A percentile compares a stretch with the other conserved stretches of the same genome.
Conservation (phyloP, 805 yeast genomes). For the Kregervanrija fluxuum region DNA sequence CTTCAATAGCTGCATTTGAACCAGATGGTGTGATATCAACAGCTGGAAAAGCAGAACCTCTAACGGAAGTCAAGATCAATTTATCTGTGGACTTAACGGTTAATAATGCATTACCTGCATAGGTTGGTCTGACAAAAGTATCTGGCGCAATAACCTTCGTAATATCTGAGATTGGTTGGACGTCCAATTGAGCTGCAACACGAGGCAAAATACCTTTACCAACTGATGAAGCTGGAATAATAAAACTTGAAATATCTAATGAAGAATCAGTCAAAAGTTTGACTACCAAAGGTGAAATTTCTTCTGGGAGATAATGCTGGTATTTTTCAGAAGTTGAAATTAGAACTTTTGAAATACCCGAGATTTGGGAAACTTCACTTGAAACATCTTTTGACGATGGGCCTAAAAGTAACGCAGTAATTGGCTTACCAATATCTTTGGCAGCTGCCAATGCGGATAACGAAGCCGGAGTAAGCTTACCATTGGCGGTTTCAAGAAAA, state of each 20-base stretch:
- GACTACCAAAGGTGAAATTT: conserved; percentile 59
- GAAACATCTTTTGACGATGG: conserved; percentile 46
- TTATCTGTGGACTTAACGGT: conserved; percentile 70
- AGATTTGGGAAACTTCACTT: conserved; percentile 42
- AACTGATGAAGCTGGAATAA: conserved; percentile 76
- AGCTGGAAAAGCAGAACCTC: conserved; percentile 74
- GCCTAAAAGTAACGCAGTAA: conserved; percentile 76
- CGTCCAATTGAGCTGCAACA: conserved; percentile 74
- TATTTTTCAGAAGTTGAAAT: conserved; percentile 52
- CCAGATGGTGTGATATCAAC: conserved; percentile 27
- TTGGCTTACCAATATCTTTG: conserved; percentile 60
- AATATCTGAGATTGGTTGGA: conserved; percentile 84
- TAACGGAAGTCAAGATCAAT: conserved; percentile 63
- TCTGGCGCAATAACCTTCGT: conserved; percentile 55
- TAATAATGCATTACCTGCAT: conserved; percentile 89
- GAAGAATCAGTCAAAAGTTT: conserved; percentile 36
- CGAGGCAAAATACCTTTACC: conserved; percentile 87
- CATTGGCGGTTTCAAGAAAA: conserved; percentile 57
- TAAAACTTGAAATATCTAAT: conserved; percentile 56
- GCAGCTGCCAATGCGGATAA: conserved; percentile 78
- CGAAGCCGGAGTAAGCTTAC: conserved; percentile 56
- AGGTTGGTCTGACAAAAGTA: conserved; percentile 87
- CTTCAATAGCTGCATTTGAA: conserved; percentile 38
- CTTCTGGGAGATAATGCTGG: conserved; percentile 74
- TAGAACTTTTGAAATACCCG: conserved; percentile 47